Evolutionary conservation across 495 filamentous ascomycete genomes (phyloP).

Genomic region (Penicillium ucsense): DNA sequence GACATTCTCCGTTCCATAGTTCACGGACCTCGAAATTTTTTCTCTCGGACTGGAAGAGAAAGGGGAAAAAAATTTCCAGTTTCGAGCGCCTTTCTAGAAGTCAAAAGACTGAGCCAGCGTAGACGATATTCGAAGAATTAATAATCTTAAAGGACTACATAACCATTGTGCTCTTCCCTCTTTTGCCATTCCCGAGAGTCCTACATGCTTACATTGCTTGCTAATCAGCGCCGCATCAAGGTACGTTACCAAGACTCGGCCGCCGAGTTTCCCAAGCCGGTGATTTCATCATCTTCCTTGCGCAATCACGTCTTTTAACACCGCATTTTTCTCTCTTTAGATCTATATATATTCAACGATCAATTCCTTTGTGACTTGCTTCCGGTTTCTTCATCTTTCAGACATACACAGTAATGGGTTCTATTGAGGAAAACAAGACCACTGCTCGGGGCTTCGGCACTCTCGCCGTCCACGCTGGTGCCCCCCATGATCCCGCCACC

Average conservation of each 20-base stretch:
- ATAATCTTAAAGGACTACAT: constrained; percentile 1
- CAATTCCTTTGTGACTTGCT: neutral
- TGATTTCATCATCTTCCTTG: constrained; percentile 15
- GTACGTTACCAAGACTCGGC: neutral
- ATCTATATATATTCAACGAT: neutral
- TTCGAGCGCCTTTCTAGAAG: neutral
- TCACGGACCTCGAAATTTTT: constrained; percentile 4
- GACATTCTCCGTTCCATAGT: constrained; percentile 1
- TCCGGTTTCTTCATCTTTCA: neutral
- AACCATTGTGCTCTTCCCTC: neutral
- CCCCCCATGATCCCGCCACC: constrained; percentile 79
- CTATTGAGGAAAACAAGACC: constrained; percentile 18
- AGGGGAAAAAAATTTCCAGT: neutral
- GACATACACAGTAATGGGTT: constrained; percentile 12
- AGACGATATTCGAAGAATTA: neutral
- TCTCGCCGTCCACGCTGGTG: constrained; percentile 84
- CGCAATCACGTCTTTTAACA: constrained; percentile 8
- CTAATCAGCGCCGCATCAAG: constrained; percentile 6
- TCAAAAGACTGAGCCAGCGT: neutral
- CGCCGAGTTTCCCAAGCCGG: constrained; percentile 6
- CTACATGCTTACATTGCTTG: constrained; percentile 7
- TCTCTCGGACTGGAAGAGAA: neutral
- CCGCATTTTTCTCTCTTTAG: neutral
- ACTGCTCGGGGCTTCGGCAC: constrained; percentile 67
- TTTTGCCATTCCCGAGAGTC: neutral